phyloP scores from a whole-genome alignment of 2,329 filamentous ascomycete species.

The Phialemoniopsis sp. region DNA sequence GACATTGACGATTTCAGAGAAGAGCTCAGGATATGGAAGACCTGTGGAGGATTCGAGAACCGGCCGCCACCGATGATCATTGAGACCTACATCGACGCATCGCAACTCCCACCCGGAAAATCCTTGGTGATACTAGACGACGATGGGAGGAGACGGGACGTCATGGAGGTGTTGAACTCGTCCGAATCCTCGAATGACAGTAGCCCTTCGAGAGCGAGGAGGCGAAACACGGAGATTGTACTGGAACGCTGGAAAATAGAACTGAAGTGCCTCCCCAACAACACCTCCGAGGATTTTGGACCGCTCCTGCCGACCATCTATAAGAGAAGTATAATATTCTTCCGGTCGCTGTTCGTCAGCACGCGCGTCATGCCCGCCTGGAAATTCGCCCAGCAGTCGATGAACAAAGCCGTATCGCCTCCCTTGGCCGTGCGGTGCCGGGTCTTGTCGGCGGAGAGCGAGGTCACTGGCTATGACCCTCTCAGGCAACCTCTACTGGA shows the following conservation, averaged over 20 bases:
- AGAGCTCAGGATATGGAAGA: slow-evolving; percentile 78
- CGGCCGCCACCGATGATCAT: slow-evolving; percentile 81
- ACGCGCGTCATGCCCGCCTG: slow-evolving; percentile 80
- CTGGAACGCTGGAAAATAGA: slow-evolving; percentile 90
- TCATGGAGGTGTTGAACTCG: slow-evolving; percentile 73
- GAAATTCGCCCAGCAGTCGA: slow-evolving; percentile 72
- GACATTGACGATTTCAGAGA: slow-evolving; percentile 86
- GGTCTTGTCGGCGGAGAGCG: slow-evolving; percentile 60
- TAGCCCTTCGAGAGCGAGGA: slow-evolving; percentile 30
- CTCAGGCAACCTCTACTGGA: slow-evolving; percentile 69
- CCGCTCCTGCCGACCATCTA: slow-evolving; percentile 78
- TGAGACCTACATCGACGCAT: slow-evolving; percentile 83
- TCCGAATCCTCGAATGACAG: slow-evolving; percentile 50
- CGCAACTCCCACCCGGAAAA: slow-evolving; percentile 76
- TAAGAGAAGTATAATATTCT: slow-evolving; percentile 95
- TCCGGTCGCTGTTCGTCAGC: slow-evolving; percentile 81
- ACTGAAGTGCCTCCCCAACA: slow-evolving; percentile 57
- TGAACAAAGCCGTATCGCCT: slow-evolving; percentile 65
- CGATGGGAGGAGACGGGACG: slow-evolving; percentile 88
- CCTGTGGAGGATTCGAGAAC: slow-evolving; percentile 70
- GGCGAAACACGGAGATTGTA: slow-evolving; percentile 67
- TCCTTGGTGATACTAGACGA: slow-evolving; percentile 86
- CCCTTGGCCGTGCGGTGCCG: slow-evolving; percentile 76
- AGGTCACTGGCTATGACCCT: slow-evolving; percentile 57
- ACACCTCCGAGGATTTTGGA: slow-evolving; percentile 52